Evolutionary conservation across 495 filamentous ascomycete species (phyloP), one percentile per base, ranked within the genome.

Genomic region (Neurospora sp.): DNA sequence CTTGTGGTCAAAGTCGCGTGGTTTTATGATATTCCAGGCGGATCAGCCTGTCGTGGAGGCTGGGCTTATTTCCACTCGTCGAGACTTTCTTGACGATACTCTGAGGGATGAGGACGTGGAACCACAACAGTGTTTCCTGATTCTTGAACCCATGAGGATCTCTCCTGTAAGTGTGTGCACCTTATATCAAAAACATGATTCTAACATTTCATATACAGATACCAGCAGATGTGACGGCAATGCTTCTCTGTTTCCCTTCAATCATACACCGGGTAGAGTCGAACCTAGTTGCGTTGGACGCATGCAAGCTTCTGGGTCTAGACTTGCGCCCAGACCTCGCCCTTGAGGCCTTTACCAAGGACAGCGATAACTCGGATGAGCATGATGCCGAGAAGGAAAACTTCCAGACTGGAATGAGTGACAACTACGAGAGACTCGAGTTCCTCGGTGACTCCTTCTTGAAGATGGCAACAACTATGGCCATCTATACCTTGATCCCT

Each of bases 361-460:
- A 98, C 77, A 94, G 93, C 9, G 93, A 97, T 76, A 97, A 97
- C 76, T 91, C 90, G 3, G 92, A 92, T 40, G 94, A 97, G 69
- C 91, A 94, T 73, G 85, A 85, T 11, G 84, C 83, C 15, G 87
- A 91, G 73, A 88, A 92, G 73, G 82, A 96, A 48, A 92, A 95
- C 75, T 85, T 93, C 31, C 92, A 93, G 76, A 83, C 88, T 73
- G 96, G 96, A 37, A 99, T 98, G 96, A 96, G 95, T 13, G 93
- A 91, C 71, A 98, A 98, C 76, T 99, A 99, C 77, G 96, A 99
- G 81, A 89, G 96, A 36, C 89, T 98, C 2, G 96, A 99, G 73
- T 96, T 98, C 75, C 85, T 98, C 17, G 96, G 96, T 0, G 96
- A 99, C 80, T 92, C 91, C 70, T 98, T 97, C 79, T 86, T 99